Conservation (phyloP, 192 early-diverging fungal genomes). For the Gigaspora rosea region DNA sequence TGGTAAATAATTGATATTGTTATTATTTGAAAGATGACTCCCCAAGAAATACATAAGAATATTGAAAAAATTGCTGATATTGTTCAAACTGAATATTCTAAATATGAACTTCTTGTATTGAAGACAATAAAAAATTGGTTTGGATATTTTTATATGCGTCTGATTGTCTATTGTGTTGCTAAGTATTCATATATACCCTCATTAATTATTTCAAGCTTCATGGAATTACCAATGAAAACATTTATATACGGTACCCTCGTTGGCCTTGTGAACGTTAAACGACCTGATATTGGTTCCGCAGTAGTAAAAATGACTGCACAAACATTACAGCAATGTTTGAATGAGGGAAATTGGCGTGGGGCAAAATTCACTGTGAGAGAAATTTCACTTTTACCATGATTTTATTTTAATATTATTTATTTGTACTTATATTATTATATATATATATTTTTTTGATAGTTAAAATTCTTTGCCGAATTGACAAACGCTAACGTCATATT, state of each 20-base stretch:
- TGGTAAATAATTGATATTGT: not conserved
- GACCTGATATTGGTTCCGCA: conserved; percentile 59
- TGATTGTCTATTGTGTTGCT: conserved; percentile 33
- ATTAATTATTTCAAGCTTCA: conserved; percentile 53
- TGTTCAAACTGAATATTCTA: conserved; percentile 68
- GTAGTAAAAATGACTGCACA: conserved; percentile 63
- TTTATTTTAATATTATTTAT: not conserved
- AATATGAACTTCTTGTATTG: conserved; percentile 63
- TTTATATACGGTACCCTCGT: conserved; percentile 78
- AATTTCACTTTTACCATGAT: not conserved
- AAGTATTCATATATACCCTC: conserved; percentile 28
- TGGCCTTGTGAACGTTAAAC: conserved; percentile 80
- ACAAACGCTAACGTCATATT: conserved; percentile 77
- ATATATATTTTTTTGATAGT: not conserved
- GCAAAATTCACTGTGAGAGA: conserved; percentile 73
- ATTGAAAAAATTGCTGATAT: conserved; percentile 57
- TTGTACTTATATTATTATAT: not conserved
- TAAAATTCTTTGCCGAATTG: conserved; percentile 74
- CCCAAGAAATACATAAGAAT: conserved; percentile 17
- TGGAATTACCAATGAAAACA: conserved; percentile 74
- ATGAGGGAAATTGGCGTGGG: conserved; percentile 62
- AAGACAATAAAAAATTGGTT: conserved; percentile 65
- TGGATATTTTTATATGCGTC: conserved; percentile 33
- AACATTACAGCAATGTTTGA: conserved; percentile 58
- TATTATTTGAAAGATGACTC: not conserved